Base-by-base conservation (phyloP, 1,284 basidiomycete species). In the Sutorius eximius region DNA sequence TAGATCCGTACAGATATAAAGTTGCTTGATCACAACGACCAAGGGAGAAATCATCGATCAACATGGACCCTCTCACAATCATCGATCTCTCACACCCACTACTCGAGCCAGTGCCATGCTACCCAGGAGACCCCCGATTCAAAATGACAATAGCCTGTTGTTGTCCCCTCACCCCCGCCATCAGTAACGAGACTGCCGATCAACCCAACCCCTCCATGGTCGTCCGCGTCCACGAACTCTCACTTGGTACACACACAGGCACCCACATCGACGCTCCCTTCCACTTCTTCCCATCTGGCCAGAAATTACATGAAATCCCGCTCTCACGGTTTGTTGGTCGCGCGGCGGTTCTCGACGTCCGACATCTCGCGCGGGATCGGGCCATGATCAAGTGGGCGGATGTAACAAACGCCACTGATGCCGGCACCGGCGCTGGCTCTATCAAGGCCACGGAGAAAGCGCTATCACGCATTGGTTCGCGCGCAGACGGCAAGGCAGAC, bases 251-350 rank as follows among this genome's bases (percentile, higher is more conserved):
- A 1, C 70, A 72, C 46, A 71, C 65, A 0, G 87, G 87, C 24
- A 89, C 87, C 1, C 88, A 90, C 68, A 75, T 89, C 65, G 87
- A 90, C 60, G 85, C 86, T 0, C 88, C 88, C 0, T 86, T 79
- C 40, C 87, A 90, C 62, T 88, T 87, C 70, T 68, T 85, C 64
- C 68, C 72, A 5, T 67, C 75, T 29, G 84, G 83, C 6, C 70
- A 70, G 32, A 80, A 78, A 12, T 73, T 89, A 43, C 82, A 85
- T 58, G 73, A 84, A 47, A 72, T 89, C 37, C 76, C 81, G 0
- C 70, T 85, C 1, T 64, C 69, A 1, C 66, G 72, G 15, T 78
- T 87, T 60, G 65, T 85, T 16, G 82, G 81, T 0, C 79, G 75
- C 32, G 79, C 77, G 0, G 62, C 80, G 3, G 67, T 86, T 7